phyloP scores from a whole-genome alignment of 2,329 filamentous ascomycete species.

The Alternaria gansuensis region DNA sequence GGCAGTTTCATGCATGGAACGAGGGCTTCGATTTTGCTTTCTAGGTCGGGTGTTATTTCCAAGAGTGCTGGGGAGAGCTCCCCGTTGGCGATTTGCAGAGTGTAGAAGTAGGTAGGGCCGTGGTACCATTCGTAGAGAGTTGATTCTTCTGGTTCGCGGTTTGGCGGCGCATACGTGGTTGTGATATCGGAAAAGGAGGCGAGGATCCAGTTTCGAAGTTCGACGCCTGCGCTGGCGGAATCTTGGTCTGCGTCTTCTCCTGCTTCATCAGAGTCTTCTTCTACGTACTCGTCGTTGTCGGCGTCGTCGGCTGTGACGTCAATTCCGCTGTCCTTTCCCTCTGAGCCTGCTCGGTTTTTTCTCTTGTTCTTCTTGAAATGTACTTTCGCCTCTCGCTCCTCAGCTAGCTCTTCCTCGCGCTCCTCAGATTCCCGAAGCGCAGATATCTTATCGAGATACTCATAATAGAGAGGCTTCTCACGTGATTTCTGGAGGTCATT shows the following conservation, averaged over 20 bases:
- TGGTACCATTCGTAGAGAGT: conserved; percentile 34
- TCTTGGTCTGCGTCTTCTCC: conserved; percentile 30
- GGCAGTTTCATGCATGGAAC: conserved; percentile 26
- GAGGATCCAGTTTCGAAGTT: conserved; percentile 30
- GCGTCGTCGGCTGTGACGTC: conserved; percentile 26
- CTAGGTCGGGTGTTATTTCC: conserved; percentile 21
- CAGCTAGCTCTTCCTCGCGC: conserved; percentile 21
- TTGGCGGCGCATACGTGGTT: conserved; percentile 21
- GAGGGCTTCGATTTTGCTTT: conserved; percentile 24
- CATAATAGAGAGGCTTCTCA: conserved; percentile 29
- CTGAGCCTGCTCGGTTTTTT: conserved; percentile 14
- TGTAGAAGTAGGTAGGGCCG: conserved; percentile 33
- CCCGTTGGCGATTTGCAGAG: conserved; percentile 14
- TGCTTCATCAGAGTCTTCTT: conserved; percentile 17
- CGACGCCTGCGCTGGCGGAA: conserved; percentile 25
- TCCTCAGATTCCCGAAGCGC: conserved; percentile 28
- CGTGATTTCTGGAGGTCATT: conserved; percentile 23
- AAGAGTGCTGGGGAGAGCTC: conserved; percentile 16
- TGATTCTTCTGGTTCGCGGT: conserved; percentile 26
- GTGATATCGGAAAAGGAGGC: conserved; percentile 21
- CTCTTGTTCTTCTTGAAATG: conserved; percentile 1
- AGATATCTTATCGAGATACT: conserved; percentile 29
- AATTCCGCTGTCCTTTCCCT: conserved; percentile 28
- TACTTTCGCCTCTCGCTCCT: conserved; percentile 14
- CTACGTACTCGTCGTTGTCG: conserved; percentile 19